These are phyloP conservation scores for Mitragyna speciosa DNA, from an alignment of 257 asterid genomes.

Conservation along the genomic window DNA sequence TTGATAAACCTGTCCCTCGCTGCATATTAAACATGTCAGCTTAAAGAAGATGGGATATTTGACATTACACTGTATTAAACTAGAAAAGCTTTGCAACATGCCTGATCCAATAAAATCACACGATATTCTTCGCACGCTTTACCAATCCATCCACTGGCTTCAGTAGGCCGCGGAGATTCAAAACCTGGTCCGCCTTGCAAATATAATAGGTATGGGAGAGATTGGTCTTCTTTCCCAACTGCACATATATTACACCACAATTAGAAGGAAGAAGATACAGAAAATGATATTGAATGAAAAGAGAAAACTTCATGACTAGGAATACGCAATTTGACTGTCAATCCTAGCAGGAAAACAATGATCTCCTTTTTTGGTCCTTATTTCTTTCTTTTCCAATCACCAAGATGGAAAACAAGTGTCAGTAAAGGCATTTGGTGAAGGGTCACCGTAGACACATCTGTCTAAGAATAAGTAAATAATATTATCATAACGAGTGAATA, in stretches of 20 bases:
- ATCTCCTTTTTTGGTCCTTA: neutral
- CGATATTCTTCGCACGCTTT: conserved; percentile 92
- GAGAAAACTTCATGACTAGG: neutral
- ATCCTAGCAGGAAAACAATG: neutral
- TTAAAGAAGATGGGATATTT: neutral
- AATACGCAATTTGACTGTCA: neutral
- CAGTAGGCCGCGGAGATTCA: conserved; percentile 81
- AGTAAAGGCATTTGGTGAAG: neutral
- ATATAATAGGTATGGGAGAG: conserved; percentile 72
- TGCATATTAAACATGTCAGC: conserved; percentile 45
- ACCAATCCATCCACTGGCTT: conserved; percentile 89
- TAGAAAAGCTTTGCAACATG: conserved; percentile 29
- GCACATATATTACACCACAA: conserved; percentile 29
- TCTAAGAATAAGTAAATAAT: neutral
- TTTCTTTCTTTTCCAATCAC: neutral
- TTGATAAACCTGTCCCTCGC: conserved; percentile 98
- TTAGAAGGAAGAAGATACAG: conserved; percentile 6
- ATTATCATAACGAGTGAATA: neutral
- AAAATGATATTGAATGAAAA: conserved; percentile 10
- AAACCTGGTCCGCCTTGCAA: conserved; percentile 99
- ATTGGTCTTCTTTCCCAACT: conserved; percentile 90
- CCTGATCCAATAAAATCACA: conserved; percentile 94
- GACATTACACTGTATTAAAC: neutral
- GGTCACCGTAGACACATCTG: neutral
- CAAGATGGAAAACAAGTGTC: neutral